phyloP scores from a whole-genome alignment of 805 yeast species.

The Kluyveromyces nonfermentans region DNA sequence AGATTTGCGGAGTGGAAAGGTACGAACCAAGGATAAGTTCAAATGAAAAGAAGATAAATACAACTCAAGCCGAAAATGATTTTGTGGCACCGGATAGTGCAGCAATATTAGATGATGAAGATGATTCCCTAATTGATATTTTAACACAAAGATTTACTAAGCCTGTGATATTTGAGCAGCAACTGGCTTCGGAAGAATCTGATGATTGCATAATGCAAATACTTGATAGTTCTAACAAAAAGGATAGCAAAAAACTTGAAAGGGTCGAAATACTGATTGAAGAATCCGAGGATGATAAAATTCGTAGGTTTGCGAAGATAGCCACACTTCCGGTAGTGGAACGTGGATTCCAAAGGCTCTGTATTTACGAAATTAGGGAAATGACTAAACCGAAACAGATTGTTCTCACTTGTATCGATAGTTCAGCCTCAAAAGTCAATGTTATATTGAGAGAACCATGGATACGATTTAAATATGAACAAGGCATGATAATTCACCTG shows the following conservation, averaged over 20 bases:
- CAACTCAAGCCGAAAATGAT: not conserved
- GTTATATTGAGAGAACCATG: slow-evolving; percentile 56
- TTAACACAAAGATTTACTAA: slow-evolving; percentile 17
- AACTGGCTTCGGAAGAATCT: not conserved
- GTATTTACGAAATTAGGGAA: slow-evolving; percentile 13
- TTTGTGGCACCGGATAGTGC: not conserved
- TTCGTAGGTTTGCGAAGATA: slow-evolving; percentile 7
- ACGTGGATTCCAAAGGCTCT: slow-evolving; percentile 33
- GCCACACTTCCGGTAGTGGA: slow-evolving; percentile 40
- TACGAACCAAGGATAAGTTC: no score
- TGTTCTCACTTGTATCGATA: slow-evolving; percentile 43
- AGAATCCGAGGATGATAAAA: not conserved
- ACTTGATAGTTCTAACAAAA: not conserved
- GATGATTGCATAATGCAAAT: slow-evolving; percentile 2
- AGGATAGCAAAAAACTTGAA: not conserved
- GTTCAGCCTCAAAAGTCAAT: slow-evolving; percentile 26
- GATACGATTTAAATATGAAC: slow-evolving; percentile 38
- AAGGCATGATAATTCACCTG: slow-evolving; percentile 53
- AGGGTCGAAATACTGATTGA: not conserved
- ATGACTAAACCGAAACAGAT: slow-evolving; percentile 35
- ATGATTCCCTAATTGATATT: slow-evolving; percentile 22
- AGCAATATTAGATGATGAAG: slow-evolving; percentile 10
- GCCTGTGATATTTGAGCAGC: not conserved
- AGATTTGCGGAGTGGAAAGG: not conserved
- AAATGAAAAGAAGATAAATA: not conserved